phyloP scores from a whole-genome alignment of 2,329 filamentous ascomycete genomes.

The Ceratocystis diversiconidia region DNA sequence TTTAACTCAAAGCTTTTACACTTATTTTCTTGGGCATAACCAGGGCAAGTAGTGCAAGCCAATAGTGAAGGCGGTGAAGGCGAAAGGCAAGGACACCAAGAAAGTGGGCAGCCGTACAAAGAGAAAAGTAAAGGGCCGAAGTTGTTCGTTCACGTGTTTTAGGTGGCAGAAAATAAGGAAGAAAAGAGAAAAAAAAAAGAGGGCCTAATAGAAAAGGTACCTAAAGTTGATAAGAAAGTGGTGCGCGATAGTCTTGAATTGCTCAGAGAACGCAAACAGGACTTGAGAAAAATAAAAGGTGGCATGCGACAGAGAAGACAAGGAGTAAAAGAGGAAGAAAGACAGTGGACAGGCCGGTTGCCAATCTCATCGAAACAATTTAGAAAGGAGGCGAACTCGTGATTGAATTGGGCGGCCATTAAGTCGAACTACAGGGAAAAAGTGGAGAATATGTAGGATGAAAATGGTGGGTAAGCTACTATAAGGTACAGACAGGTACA shows the following conservation, averaged over 20 bases:
- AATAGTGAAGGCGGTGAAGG: neutral
- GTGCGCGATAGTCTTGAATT: neutral
- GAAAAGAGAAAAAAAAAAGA: neutral
- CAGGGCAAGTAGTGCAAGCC: neutral
- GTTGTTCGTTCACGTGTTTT: neutral
- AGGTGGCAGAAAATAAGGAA: neutral
- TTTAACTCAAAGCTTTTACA: slow-evolving; percentile 5
- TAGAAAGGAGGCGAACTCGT: slow-evolving; percentile 1
- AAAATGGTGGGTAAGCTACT: neutral
- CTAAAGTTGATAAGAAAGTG: neutral
- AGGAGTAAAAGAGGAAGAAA: neutral
- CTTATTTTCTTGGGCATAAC: slow-evolving; percentile 1
- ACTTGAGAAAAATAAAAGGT: neutral
- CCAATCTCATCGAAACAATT: neutral
- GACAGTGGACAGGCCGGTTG: neutral
- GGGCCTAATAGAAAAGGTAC: neutral
- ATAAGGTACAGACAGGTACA: neutral
- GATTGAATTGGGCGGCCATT: neutral
- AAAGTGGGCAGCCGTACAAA: neutral
- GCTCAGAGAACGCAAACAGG: neutral
- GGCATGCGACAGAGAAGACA: neutral
- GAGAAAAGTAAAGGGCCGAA: slow-evolving; percentile 5
- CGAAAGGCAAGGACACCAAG: neutral
- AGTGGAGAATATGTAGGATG: neutral
- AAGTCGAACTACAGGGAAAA: neutral